A percentile compares a stretch with the other conserved stretches of the same genome.
These are phyloP conservation scores for Chrysanthemum makinoi DNA, from an alignment of 129 eudicot genomes.

Conservation along the genomic window DNA sequence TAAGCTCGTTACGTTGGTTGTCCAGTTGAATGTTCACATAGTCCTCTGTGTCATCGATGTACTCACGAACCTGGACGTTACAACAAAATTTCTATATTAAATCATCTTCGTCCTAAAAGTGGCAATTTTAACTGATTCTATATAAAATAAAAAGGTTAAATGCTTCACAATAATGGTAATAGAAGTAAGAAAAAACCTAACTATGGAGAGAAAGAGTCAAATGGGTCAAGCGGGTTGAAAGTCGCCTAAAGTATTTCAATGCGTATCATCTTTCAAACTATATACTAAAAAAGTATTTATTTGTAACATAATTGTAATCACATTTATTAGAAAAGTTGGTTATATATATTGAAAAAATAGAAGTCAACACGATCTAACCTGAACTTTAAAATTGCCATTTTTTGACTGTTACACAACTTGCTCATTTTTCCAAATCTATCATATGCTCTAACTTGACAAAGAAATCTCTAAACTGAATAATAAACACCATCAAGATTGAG, in stretches of 20 bases:
- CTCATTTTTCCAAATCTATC: not conserved
- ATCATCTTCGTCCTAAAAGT: not conserved
- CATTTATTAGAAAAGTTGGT: too few species aligned
- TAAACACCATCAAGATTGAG: not conserved
- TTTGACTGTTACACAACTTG: not conserved
- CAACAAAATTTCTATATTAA: not conserved
- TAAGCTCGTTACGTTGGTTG: constrained; percentile 93
- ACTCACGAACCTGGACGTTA: constrained; percentile 78
- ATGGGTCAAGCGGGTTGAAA: not conserved
- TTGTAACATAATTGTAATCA: not conserved
- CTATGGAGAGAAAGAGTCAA: too few species aligned
- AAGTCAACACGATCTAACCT: too few species aligned
- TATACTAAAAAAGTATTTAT: not conserved
- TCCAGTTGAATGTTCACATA: constrained; percentile 95
- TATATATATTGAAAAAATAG: too few species aligned
- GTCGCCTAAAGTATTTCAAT: not conserved
- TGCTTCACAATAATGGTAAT: not conserved
- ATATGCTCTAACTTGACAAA: not conserved
- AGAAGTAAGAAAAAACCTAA: not conserved
- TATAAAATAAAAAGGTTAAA: too few species aligned
- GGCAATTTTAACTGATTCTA: too few species aligned
- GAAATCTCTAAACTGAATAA: not conserved
- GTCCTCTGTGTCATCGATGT: constrained; percentile 96
- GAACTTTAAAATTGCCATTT: too few species aligned
- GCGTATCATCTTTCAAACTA: not conserved